Percentiles rank a stretch among this genome's conserved stretches.
These are phyloP conservation scores for Nicotiana undulata DNA, from an alignment of 257 asterid species.

Conservation along the genomic window DNA sequence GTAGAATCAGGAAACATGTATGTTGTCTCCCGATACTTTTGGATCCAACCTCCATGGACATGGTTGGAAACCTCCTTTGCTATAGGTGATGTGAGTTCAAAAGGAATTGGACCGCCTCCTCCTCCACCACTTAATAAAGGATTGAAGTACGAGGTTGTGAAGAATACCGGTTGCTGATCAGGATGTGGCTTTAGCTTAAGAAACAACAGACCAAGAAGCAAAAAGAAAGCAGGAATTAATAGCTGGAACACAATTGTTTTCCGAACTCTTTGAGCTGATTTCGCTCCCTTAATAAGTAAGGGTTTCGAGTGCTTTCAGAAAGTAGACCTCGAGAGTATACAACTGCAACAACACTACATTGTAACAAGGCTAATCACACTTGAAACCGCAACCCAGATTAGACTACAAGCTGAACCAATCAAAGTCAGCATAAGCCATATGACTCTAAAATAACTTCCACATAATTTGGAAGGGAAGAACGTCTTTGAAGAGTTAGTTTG, in stretches of 20 bases:
- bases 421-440: constrained; percentile 42
- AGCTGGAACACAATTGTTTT: constrained; percentile 86
- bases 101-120: constrained; percentile 98
- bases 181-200: constrained; percentile 89
- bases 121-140: constrained; percentile 94
- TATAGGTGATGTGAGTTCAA: constrained; percentile 59
- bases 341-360: constrained; percentile 77
- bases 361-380: constrained; percentile 50
- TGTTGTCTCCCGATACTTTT: constrained; percentile 41
- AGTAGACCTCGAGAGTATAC: constrained; percentile 59
- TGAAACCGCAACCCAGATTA: constrained; percentile 44
- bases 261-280: constrained; percentile 78
- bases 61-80: constrained; percentile 73
- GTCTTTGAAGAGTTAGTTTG: constrained; percentile 34
- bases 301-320: constrained; percentile 93
- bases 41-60: constrained; percentile 95
- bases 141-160: constrained; percentile 83
- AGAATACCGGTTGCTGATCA: constrained; percentile 71
- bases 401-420: constrained; percentile 53
- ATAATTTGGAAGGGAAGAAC: constrained; percentile 37
- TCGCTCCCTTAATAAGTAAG: constrained; percentile 78
- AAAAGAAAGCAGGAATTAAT: constrained; percentile 76
- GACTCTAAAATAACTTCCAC: constrained; percentile 39
- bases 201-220: constrained; percentile 83
- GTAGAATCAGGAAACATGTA: constrained; percentile 68